Conservation (phyloP, 2,329 filamentous ascomycete genomes). For the Sodiomyces alkalinus region DNA sequence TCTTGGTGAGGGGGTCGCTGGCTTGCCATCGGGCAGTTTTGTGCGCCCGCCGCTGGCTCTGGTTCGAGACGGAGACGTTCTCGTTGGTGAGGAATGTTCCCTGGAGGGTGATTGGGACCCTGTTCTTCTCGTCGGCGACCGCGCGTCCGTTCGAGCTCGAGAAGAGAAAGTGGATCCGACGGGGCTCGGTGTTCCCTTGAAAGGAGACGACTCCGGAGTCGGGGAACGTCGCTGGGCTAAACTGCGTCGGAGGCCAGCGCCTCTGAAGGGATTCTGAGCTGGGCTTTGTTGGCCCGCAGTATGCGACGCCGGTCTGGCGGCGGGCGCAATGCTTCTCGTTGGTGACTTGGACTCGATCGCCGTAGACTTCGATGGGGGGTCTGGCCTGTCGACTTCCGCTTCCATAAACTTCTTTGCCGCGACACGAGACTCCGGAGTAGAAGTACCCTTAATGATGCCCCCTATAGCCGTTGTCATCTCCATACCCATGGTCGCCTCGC, state of each 20-base stretch:
- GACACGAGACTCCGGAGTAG: constrained; percentile 22
- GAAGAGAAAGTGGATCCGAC: constrained; percentile 5
- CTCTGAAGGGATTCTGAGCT: constrained; percentile 36
- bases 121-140: constrained; percentile 1
- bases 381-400: constrained; percentile 35
- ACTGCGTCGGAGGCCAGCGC: constrained; percentile 33
- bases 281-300: constrained; percentile 31
- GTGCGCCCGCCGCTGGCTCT: constrained; percentile 7
- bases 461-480: constrained; percentile 52
- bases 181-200: constrained; percentile 1
- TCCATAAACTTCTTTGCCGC: constrained; percentile 44
- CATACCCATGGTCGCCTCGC: constrained; percentile 41
- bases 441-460: constrained; percentile 35
- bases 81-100: constrained; percentile 11
- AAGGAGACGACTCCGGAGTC: constrained; percentile 18
- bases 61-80: constrained; percentile 6
- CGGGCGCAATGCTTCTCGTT: constrained; percentile 11
- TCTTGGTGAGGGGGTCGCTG: constrained; percentile 18
- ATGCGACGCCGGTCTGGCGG: not conserved
- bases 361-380: constrained; percentile 24
- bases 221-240: constrained; percentile 23
- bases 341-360: constrained; percentile 21
- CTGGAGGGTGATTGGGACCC: not conserved
- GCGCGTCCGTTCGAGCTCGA: not conserved
- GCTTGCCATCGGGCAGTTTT: constrained; percentile 8